phyloP scores from a whole-genome alignment of 768 basidiomycete genomes.

The Tulasnella sp. region DNA sequence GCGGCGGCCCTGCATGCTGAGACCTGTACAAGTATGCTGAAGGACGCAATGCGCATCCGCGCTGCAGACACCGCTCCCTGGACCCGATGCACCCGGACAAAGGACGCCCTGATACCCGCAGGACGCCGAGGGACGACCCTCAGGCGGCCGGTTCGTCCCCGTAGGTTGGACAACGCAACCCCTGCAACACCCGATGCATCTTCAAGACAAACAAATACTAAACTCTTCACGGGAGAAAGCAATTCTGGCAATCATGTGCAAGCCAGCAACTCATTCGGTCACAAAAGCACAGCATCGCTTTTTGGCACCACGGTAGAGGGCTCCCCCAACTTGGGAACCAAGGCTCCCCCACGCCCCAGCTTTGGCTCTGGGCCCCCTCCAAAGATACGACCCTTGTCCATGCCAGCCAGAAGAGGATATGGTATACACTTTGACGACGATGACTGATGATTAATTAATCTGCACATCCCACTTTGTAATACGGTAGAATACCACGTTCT shows the following conservation, averaged over 20 bases:
- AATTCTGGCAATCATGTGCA: neutral
- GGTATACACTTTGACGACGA: neutral
- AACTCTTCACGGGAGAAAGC: neutral
- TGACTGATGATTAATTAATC: neutral
- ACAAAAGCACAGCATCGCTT: neutral
- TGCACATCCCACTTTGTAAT: neutral
- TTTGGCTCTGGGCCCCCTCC: neutral
- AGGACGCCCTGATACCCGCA: neutral
- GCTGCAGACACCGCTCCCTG: neutral
- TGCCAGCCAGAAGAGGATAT: neutral
- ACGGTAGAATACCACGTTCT: neutral
- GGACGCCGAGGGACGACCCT: neutral
- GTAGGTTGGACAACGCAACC: neutral
- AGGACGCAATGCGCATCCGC: neutral
- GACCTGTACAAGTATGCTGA: neutral
- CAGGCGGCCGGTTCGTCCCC: neutral
- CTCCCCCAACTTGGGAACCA: neutral
- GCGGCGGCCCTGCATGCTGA: conserved; percentile 64
- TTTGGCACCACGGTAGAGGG: neutral
- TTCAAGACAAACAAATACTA: neutral
- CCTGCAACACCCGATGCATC: neutral
- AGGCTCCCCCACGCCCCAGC: neutral
- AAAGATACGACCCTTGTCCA: neutral
- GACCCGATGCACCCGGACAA: neutral
- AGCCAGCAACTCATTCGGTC: neutral